phyloP scores from a whole-genome alignment of 1,139 yeast genomes.

The Geotrichum carabidarum region DNA sequence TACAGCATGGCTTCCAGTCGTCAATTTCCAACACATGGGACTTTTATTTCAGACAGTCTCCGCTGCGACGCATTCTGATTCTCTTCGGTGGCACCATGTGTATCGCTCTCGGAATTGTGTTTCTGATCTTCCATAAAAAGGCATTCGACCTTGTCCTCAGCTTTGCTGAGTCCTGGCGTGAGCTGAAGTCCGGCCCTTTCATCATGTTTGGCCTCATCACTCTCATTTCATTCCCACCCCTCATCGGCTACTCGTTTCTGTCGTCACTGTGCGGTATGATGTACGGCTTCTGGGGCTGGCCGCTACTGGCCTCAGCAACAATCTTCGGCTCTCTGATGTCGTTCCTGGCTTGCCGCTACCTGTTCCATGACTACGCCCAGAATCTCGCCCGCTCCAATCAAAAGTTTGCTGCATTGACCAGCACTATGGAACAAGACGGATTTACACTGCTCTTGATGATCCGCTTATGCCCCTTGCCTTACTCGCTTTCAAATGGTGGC shows the following conservation, averaged over 20 bases:
- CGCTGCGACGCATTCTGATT: background rate
- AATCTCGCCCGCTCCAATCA: conserved; percentile 49
- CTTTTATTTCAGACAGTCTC: conserved; percentile 7
- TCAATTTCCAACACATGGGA: background rate
- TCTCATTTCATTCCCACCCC: conserved; percentile 73
- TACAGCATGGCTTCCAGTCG: conserved; percentile 2
- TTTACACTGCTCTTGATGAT: conserved; percentile 63
- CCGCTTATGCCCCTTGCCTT: conserved; percentile 86
- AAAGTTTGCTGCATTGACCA: conserved; percentile 68
- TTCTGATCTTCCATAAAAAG: conserved; percentile 47
- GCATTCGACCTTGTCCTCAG: conserved; percentile 44
- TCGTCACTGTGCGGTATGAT: conserved; percentile 75
- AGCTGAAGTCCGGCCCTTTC: conserved; percentile 48
- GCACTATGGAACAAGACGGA: conserved; percentile 64
- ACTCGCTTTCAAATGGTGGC: conserved; percentile 88
- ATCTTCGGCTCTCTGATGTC: conserved; percentile 68
- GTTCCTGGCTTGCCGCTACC: conserved; percentile 60
- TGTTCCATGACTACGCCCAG: conserved; percentile 56
- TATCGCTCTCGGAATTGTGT: conserved; percentile 24
- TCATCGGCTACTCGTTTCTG: conserved; percentile 73
- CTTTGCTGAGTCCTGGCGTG: conserved; percentile 46
- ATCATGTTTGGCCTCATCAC: conserved; percentile 49
- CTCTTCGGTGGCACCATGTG: conserved; percentile 8
- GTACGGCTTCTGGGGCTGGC: conserved; percentile 83
- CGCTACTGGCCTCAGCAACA: conserved; percentile 65